Base-by-base conservation (phyloP, 2,329 filamentous ascomycete genomes). In the Coniochaeta hoffmannii region DNA sequence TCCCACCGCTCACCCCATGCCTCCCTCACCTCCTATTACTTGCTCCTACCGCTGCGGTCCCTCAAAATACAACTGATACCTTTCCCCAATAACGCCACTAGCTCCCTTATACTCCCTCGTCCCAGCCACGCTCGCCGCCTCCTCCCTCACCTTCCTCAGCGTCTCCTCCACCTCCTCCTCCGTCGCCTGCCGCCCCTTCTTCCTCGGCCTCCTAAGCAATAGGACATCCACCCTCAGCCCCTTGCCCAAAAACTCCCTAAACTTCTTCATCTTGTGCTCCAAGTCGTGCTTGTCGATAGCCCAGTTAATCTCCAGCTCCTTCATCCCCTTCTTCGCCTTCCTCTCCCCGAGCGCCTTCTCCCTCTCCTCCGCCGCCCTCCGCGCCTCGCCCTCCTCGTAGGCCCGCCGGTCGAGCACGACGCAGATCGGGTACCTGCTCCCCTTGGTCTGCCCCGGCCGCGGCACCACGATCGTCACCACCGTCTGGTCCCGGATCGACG, bases 281-380 rank as follows among this genome's bases (percentile, higher is more conserved):
- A 96, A 69, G 73, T 97, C 92, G 66, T 93, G 81, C 12, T 71
- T 66, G 58, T 85, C 85, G 64, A 96, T 95, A 32, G 87, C 85
- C 92, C 92, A 97, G 69, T 90, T 93, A 63, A 97, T 63, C 72
- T 97, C 92, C n/a, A 97, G 70, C 66, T 87, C 86, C 73, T 97
- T 97, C 15, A 70, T 66, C 60, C 75, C 77, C 34, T 73, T 64
- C 19, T 66, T 62, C 65, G 68, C 58, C 60, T 69, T 68, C 59
- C 72, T 65, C 62, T 63, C 62, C 57, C 73, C 71, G 49, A 74
- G 73, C 59, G 73, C 73, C 60, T 71, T 74, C 58, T 76, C 70
- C 58, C 76, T 76, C 41, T 68, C 61, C 52, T 69, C 67, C 60
- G 75, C 69, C 12, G 22, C 5, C 17, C 49, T 6, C 17, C 17